phyloP scores from a whole-genome alignment of 495 filamentous ascomycete species.

The Neurospora cerealis region DNA sequence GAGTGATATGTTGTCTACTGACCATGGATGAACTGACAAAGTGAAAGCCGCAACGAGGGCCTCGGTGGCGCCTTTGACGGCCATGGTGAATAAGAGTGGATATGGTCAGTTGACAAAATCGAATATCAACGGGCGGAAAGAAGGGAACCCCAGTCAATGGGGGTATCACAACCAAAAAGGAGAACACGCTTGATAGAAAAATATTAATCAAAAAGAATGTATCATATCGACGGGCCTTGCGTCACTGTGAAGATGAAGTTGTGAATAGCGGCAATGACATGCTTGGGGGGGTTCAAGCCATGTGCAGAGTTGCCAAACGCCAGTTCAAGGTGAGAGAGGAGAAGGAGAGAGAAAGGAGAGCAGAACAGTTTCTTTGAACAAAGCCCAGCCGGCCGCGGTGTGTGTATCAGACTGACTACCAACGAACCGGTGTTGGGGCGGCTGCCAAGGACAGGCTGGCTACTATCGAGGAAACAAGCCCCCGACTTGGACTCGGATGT shows the following conservation, averaged over 20 bases:
- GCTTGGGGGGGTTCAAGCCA: conserved; percentile 11
- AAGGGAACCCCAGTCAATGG: conserved; percentile 43
- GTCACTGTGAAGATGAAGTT: conserved; percentile 17
- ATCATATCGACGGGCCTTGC: conserved; percentile 18
- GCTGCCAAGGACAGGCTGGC: not conserved
- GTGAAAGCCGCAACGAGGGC: conserved; percentile 44
- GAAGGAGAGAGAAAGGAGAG: conserved; percentile 3
- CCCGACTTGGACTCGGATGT: not conserved
- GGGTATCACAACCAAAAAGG: conserved; percentile 22
- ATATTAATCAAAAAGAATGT: conserved; percentile 18
- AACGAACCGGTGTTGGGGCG: not conserved
- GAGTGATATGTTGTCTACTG: not conserved
- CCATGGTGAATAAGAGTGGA: conserved; percentile 28
- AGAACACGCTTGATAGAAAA: conserved; percentile 2
- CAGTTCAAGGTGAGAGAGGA: conserved; percentile 13
- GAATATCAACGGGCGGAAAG: conserved; percentile 18
- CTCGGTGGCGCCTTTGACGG: conserved; percentile 35
- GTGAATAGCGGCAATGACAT: conserved; percentile 19
- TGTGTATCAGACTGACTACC: not conserved
- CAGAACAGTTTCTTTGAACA: not conserved
- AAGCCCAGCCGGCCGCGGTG: not conserved
- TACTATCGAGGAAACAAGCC: not conserved
- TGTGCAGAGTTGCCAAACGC: conserved; percentile 13
- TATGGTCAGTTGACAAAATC: conserved; percentile 10
- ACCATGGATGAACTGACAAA: conserved; percentile 30